Evolutionary conservation across 2,329 filamentous ascomycete species (phyloP).

Genomic region (Chaetomiaceae sp.): DNA sequence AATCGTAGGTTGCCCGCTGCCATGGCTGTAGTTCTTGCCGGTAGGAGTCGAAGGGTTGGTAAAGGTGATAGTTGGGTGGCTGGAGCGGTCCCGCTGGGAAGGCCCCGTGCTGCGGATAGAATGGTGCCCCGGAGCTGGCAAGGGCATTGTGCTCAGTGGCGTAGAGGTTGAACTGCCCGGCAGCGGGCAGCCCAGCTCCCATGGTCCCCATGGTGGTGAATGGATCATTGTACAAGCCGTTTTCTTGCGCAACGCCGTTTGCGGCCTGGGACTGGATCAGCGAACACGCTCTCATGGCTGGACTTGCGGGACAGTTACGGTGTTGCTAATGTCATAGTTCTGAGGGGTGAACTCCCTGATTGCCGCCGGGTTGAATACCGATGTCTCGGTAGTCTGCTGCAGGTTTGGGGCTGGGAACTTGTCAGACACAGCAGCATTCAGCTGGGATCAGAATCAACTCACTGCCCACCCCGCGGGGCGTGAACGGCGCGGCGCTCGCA

Average conservation of each 20-base stretch:
- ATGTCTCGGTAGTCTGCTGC: conserved; percentile 26
- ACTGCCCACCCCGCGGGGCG: conserved; percentile 58
- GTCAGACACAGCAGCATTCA: conserved; percentile 9
- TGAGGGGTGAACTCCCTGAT: conserved; percentile 58
- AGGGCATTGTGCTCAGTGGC: conserved; percentile 64
- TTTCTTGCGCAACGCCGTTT: conserved; percentile 48
- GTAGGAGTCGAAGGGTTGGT: conserved; percentile 80
- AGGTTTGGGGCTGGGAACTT: conserved; percentile 39
- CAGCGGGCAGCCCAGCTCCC: conserved; percentile 44
- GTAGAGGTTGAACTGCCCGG: conserved; percentile 67
- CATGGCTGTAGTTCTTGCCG: conserved; percentile 77
- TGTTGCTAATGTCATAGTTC: conserved; percentile 46
- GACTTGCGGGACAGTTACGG: conserved; percentile 36
- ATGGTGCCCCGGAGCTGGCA: conserved; percentile 54
- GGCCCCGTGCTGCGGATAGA: conserved; percentile 57
- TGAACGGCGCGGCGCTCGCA: conserved; percentile 83
- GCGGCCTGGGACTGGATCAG: conserved; percentile 14
- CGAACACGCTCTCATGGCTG: neutral
- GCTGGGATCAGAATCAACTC: conserved; percentile 16
- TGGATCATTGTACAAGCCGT: conserved; percentile 51
- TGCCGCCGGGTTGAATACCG: conserved; percentile 51
- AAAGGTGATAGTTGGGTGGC: conserved; percentile 85
- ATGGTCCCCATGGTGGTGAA: conserved; percentile 56
- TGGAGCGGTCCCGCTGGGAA: conserved; percentile 50
- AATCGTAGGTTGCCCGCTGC: conserved; percentile 81